Evolutionary conservation across 495 filamentous ascomycete species (phyloP).

Genomic region (Penicillium goetzii): DNA sequence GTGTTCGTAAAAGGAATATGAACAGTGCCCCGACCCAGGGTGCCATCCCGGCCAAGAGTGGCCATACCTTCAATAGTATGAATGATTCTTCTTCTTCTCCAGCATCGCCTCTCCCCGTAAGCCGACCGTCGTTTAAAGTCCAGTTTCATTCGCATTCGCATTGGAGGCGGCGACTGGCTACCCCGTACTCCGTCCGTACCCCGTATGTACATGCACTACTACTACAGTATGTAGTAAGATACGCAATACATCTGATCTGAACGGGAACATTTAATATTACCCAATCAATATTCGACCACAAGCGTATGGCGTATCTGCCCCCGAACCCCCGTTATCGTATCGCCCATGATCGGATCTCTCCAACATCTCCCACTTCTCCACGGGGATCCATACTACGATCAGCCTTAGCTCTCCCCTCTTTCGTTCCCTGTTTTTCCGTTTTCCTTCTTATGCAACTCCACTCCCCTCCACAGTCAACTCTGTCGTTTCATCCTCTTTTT

Average conservation of each 20-base stretch:
- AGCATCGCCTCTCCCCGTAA: neutral
- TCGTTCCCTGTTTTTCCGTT: conserved; percentile 30
- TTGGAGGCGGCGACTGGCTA: neutral
- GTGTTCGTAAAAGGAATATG: neutral
- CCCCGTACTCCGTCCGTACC: conserved; percentile 2
- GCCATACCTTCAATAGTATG: neutral
- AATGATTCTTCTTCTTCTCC: neutral
- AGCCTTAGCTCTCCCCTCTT: conserved; percentile 33
- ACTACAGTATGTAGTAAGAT: too few relatives aligned
- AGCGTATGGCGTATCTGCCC: neutral
- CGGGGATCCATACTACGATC: conserved; percentile 34
- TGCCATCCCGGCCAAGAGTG: neutral
- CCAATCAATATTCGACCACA: neutral
- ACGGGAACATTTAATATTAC: neutral
- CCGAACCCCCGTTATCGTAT: conserved; percentile 20
- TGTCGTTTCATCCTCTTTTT: conserved; percentile 8
- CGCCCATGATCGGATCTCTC: conserved; percentile 18
- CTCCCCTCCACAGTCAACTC: conserved; percentile 12
- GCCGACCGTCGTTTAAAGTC: neutral
- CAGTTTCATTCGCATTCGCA: neutral
- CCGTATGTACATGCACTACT: neutral
- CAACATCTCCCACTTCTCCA: conserved; percentile 21
- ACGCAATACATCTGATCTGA: neutral
- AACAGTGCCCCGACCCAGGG: neutral
- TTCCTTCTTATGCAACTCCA: conserved; percentile 28